Evolutionary conservation across 257 asterid species (phyloP).

Genomic region (Vinca minor): DNA sequence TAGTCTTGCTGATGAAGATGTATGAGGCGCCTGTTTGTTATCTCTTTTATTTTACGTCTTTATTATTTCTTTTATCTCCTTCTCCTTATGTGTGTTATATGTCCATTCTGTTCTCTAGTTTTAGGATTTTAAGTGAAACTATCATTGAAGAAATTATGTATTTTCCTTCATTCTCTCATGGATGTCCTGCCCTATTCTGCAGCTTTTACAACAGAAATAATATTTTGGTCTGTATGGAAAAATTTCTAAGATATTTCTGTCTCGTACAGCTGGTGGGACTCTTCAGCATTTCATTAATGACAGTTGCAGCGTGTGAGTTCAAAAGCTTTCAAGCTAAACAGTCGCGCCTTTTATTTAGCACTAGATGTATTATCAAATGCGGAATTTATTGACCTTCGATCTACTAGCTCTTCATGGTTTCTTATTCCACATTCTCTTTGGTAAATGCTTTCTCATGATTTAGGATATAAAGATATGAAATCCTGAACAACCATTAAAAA

Average conservation of each 20-base stretch:
- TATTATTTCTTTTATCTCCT: neutral
- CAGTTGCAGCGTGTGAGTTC: constrained; percentile 88
- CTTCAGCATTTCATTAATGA: constrained; percentile 78
- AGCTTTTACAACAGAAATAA: constrained; percentile 72
- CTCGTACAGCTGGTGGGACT: constrained; percentile 90
- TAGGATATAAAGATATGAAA: neutral
- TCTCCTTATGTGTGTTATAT: neutral
- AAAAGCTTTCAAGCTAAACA: constrained; percentile 8
- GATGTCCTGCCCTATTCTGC: constrained; percentile 22
- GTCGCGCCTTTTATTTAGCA: neutral
- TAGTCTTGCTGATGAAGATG: constrained; percentile 88
- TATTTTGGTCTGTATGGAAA: constrained; percentile 95
- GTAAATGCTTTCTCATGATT: neutral
- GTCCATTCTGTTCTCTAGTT: neutral
- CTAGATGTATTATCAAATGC: neutral
- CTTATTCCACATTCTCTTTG: neutral
- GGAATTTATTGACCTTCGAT: neutral
- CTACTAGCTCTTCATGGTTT: neutral
- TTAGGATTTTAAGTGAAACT: constrained; percentile 4
- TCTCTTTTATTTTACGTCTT: constrained; percentile 1
- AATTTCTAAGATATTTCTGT: constrained; percentile 76
- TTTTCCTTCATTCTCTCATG: constrained; percentile 15
- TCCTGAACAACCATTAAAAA: neutral
- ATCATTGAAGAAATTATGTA: constrained; percentile 1
- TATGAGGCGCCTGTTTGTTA: constrained; percentile 27